Percentiles rank a stretch among this genome's conserved stretches.
Conservation (phyloP, 768 basidiomycete species). For the Boletus rufocinnamomeus region DNA sequence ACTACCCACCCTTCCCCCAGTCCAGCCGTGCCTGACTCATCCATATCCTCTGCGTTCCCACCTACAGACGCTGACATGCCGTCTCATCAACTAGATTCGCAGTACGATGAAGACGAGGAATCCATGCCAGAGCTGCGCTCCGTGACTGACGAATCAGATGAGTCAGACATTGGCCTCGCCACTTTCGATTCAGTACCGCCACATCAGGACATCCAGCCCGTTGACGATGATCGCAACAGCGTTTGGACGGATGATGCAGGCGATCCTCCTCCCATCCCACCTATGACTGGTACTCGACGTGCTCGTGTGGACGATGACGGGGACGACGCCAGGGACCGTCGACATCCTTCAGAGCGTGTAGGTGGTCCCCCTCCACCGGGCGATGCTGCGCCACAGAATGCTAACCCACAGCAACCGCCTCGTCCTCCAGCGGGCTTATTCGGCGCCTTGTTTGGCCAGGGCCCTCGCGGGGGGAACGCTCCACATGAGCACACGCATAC, state of each 20-base stretch:
- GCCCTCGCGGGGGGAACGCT: constrained; percentile 17
- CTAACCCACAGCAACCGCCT: constrained; percentile 24
- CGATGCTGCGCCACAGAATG: constrained; percentile 26
- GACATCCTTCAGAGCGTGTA: constrained; percentile 64
- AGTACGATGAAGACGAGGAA: constrained; percentile 36
- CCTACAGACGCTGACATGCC: constrained; percentile 11
- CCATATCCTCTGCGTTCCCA: constrained; percentile 6
- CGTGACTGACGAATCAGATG: constrained; percentile 41
- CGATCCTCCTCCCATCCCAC: constrained; percentile 35
- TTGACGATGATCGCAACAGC: constrained; percentile 35
- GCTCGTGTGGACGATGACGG: constrained; percentile 62
- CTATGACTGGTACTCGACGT: constrained; percentile 44
- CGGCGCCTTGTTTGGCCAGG: constrained; percentile 28
- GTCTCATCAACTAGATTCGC: constrained; percentile 1
- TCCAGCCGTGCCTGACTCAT: background rate
- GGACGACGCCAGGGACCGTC: constrained; percentile 60
- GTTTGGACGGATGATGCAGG: constrained; percentile 34
- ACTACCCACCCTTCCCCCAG: constrained; percentile 4
- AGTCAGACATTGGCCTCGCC: constrained; percentile 34
- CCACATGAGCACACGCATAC: constrained; percentile 27
- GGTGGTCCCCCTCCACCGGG: constrained; percentile 31
- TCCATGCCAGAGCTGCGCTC: constrained; percentile 46
- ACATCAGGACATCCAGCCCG: constrained; percentile 18
- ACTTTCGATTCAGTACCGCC: constrained; percentile 34
- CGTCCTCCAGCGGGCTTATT: constrained; percentile 25